These are phyloP conservation scores for Cryptosporidium ubiquitum DNA, from an alignment of 169 alveolate species.

Conservation along the genomic window DNA sequence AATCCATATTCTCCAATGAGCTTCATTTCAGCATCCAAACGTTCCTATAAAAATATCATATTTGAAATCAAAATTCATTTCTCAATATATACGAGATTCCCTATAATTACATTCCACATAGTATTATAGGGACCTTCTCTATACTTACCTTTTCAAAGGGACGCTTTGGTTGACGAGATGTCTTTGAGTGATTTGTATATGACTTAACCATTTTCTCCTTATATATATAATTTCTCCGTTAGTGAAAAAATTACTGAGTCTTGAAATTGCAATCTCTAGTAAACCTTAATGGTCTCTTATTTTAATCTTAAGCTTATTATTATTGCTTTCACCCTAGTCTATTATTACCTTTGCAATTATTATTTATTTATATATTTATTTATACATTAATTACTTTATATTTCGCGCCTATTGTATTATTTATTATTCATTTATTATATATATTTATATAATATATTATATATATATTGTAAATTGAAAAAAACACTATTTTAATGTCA, in stretches of 20 bases:
- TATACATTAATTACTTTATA: neutral
- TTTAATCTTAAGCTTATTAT: neutral
- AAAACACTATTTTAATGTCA: neutral
- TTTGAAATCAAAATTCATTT: neutral
- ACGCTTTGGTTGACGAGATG: constrained; percentile 94
- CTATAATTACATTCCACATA: neutral
- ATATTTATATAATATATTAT: neutral
- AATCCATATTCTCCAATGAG: constrained; percentile 99
- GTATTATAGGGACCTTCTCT: neutral
- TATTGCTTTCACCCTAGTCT: neutral
- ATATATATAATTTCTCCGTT: constrained; percentile 10
- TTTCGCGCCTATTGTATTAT: neutral
- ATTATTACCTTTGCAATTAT: neutral
- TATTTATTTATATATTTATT: neutral
- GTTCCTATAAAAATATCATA: constrained; percentile 83
- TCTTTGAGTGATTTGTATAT: constrained; percentile 88
- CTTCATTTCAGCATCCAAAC: constrained; percentile 93
- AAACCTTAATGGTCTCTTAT: constrained; percentile 7
- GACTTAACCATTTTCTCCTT: constrained; percentile 84
- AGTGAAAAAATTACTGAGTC: constrained; percentile 12
- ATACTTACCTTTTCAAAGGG: constrained; percentile 93
- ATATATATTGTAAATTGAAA: neutral
- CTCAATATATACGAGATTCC: neutral
- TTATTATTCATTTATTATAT: neutral
- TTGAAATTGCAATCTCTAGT: constrained; percentile 3